These are phyloP conservation scores for Scenedesmus sp. DNA, from an alignment of 163 green algal genomes.

Conservation along the genomic window DNA sequence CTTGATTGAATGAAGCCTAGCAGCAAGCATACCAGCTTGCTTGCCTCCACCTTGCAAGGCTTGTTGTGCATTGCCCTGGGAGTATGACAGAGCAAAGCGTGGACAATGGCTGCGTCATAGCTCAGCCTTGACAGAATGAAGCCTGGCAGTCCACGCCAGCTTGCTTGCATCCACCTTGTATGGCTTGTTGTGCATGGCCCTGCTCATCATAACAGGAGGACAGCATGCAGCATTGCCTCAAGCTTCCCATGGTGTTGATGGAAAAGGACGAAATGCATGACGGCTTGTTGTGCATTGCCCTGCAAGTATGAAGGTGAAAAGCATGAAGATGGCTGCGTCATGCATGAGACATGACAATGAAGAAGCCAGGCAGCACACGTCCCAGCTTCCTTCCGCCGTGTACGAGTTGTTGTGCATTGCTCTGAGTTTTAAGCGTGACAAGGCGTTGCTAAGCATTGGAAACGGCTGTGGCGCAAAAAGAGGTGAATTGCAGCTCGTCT, in stretches of 20 bases:
- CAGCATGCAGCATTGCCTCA: not conserved
- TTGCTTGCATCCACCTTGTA: slow-evolving; percentile 31
- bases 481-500: not conserved
- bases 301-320: not conserved
- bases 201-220: not conserved
- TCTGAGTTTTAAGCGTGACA: too few relatives aligned
- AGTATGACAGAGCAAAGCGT: not conserved
- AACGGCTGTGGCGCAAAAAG: not conserved
- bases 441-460: too few relatives aligned
- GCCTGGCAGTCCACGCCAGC: not conserved
- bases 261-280: too few relatives aligned
- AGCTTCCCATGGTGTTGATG: too few relatives aligned
- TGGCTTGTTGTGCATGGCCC: slow-evolving; percentile 51
- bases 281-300: slow-evolving; percentile 49
- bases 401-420: too few relatives aligned
- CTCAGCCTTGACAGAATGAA: not conserved
- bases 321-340: not conserved
- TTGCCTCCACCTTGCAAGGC: slow-evolving; percentile 26
- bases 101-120: not conserved
- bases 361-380: slow-evolving; percentile 18
- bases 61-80: slow-evolving; percentile 49
- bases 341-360: not conserved
- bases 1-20: not conserved
- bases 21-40: not conserved
- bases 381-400: not conserved